Conservation (phyloP, 345 rosid species). For the Turritis glabra region DNA sequence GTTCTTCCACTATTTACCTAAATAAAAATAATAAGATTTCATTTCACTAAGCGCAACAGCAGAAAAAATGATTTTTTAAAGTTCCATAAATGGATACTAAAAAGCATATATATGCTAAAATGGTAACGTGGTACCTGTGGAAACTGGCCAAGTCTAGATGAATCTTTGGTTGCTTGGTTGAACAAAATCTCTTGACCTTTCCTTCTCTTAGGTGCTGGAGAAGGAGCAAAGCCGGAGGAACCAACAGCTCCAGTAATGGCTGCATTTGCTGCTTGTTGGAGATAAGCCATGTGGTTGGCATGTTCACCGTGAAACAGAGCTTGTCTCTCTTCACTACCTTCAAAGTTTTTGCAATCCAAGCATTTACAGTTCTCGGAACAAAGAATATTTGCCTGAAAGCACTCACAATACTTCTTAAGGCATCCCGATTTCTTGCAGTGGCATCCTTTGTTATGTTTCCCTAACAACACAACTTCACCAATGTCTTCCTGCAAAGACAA, state of each 20-base stretch:
- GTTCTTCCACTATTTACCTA: constrained; percentile 51
- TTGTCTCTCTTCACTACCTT: constrained; percentile 97
- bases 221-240: constrained; percentile 84
- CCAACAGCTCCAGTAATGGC: constrained; percentile 98
- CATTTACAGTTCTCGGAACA: constrained; percentile 98
- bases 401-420: constrained; percentile 98
- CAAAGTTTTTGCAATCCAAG: constrained; percentile 95
- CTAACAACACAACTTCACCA: constrained; percentile 69
- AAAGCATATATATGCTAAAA: background rate
- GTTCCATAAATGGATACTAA: background rate
- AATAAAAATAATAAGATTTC: constrained; percentile 4
- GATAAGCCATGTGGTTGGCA: constrained; percentile 77
- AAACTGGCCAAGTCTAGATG: constrained; percentile 58
- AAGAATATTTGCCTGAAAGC: constrained; percentile 95
- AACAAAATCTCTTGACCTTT: constrained; percentile 80
- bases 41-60: constrained; percentile 1
- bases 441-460: constrained; percentile 98
- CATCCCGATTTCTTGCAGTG: constrained; percentile 99
- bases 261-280: constrained; percentile 99
- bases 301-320: constrained; percentile 92
- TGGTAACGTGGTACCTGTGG: constrained; percentile 59
- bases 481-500: constrained; percentile 65
- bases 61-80: background rate
- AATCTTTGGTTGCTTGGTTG: constrained; percentile 62
- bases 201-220: constrained; percentile 75